These are phyloP conservation scores for Exophiala aquamarina DNA, from an alignment of 2,329 filamentous ascomycete species.

Conservation along the genomic window DNA sequence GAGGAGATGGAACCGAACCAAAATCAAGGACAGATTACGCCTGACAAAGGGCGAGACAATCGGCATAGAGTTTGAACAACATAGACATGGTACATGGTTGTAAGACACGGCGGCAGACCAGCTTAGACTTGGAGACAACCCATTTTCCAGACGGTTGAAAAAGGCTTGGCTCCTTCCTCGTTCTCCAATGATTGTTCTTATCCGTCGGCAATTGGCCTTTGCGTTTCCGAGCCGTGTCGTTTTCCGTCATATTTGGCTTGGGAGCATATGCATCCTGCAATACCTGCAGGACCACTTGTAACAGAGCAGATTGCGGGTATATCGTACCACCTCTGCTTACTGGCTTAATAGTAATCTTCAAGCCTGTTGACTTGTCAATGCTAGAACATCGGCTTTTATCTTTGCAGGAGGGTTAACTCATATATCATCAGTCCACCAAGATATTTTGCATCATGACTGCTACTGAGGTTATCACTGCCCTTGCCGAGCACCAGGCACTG, in stretches of 20 bases:
- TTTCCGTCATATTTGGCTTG: neutral
- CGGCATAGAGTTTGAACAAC: too few species aligned
- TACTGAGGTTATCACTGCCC: too few species aligned
- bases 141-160: neutral
- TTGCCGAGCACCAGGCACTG: too few species aligned
- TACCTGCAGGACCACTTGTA: neutral
- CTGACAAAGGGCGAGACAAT: neutral
- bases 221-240: neutral
- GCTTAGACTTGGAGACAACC: neutral
- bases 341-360: too few species aligned
- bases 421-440: too few species aligned
- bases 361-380: neutral
- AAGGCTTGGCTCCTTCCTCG: neutral
- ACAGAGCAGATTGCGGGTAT: neutral
- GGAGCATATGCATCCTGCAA: neutral
- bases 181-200: neutral
- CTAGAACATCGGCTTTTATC: neutral
- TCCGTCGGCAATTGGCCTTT: neutral
- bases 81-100: neutral
- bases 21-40: neutral
- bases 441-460: too few species aligned
- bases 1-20: neutral
- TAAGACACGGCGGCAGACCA: neutral
- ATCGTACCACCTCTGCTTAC: too few species aligned
- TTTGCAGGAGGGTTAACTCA: too few species aligned